Evolutionary conservation across 2,329 filamentous ascomycete genomes (phyloP).

Genomic region (Penicillium crustosum): DNA sequence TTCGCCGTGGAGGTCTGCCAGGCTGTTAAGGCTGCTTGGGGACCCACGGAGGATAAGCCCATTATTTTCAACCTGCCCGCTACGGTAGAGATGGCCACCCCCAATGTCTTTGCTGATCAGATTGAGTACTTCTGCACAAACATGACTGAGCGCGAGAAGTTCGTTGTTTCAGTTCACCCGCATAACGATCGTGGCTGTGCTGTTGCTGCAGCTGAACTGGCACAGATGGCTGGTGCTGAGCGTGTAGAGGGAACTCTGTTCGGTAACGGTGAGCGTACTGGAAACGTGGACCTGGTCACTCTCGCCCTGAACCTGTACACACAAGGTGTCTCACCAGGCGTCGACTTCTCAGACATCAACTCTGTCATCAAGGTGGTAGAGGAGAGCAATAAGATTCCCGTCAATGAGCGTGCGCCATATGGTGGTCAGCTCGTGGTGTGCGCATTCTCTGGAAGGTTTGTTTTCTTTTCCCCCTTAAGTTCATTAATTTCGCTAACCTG

Average conservation of each 20-base stretch:
- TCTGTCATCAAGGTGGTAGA: conserved; percentile 86
- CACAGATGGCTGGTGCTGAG: conserved; percentile 94
- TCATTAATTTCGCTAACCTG: not conserved
- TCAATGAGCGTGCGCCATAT: conserved; percentile 87
- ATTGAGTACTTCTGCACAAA: conserved; percentile 92
- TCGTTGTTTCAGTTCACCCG: conserved; percentile 85
- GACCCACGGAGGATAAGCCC: conserved; percentile 70
- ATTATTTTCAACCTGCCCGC: conserved; percentile 98
- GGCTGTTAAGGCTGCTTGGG: conserved; percentile 93
- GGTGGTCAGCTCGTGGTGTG: conserved; percentile 56
- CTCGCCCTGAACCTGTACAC: conserved; percentile 92
- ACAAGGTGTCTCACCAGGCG: conserved; percentile 77
- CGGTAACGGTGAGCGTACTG: conserved; percentile 92
- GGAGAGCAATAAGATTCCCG: conserved; percentile 89
- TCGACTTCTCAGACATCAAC: conserved; percentile 90
- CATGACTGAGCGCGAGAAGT: conserved; percentile 80
- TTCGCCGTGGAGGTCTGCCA: conserved; percentile 82
- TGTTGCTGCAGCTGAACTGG: conserved; percentile 84
- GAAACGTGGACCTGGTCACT: conserved; percentile 93
- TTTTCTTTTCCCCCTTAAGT: not conserved
- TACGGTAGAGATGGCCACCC: conserved; percentile 91
- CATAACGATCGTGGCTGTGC: conserved; percentile 94
- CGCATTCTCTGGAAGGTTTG: conserved; percentile 9
- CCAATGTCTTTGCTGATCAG: conserved; percentile 93
- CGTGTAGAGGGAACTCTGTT: conserved; percentile 92